Evolutionary conservation across 768 basidiomycete genomes (phyloP).

Genomic region (Kwoniella pini): DNA sequence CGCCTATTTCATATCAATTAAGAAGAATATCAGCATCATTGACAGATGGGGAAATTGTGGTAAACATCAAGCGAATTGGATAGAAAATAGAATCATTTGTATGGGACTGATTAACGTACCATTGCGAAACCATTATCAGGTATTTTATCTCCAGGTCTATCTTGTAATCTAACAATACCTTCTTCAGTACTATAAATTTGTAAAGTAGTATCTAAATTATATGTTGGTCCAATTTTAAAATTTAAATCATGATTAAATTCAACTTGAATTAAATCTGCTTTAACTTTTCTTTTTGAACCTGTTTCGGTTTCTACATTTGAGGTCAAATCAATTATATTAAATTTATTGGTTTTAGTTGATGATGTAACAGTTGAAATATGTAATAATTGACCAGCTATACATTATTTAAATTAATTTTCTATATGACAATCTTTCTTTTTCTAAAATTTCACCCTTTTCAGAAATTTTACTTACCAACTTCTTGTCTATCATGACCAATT

Average conservation of each 20-base stretch:
- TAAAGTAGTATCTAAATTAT: slow-evolving; percentile 46
- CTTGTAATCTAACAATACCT: slow-evolving; percentile 48
- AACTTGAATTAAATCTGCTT: slow-evolving; percentile 36
- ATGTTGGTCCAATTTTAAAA: slow-evolving; percentile 40
- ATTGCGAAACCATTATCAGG: slow-evolving; percentile 41
- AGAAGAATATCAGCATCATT: background rate
- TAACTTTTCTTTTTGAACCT: slow-evolving; percentile 9
- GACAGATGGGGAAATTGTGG: too few relatives aligned
- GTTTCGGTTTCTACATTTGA: slow-evolving; percentile 14
- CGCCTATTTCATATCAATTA: slow-evolving; percentile 26
- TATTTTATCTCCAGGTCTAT: slow-evolving; percentile 46
- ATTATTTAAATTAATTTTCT: background rate
- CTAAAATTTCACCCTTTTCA: too few relatives aligned
- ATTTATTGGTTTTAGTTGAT: slow-evolving; percentile 39
- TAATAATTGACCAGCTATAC: slow-evolving; percentile 49
- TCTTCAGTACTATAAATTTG: slow-evolving; percentile 32
- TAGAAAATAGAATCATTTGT: too few relatives aligned
- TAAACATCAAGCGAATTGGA: too few relatives aligned
- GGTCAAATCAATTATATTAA: slow-evolving; percentile 18
- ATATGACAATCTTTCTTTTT: too few relatives aligned
- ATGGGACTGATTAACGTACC: slow-evolving; percentile 16
- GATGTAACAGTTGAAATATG: slow-evolving; percentile 42
- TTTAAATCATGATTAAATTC: slow-evolving; percentile 41
- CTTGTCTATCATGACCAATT: slow-evolving; percentile 38
- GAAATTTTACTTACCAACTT: slow-evolving; percentile 44